Percentiles rank a stretch among this genome's conserved stretches.
These are phyloP conservation scores for Syncephalastrum monosporum DNA, from an alignment of 371 early-diverging fungal genomes.

Conservation along the genomic window DNA sequence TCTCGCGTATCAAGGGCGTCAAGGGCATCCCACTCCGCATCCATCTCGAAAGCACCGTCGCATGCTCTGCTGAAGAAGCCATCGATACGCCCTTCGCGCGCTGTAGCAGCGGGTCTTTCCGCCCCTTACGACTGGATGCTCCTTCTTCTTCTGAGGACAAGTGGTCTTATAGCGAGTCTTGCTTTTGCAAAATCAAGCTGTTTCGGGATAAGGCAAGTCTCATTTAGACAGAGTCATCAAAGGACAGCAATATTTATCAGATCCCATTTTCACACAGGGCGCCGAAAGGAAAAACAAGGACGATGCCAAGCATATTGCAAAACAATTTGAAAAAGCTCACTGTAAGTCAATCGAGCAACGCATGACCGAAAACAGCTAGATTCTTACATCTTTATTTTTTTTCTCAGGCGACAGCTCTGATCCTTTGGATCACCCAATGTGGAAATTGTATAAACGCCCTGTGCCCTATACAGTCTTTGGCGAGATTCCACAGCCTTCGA, in stretches of 20 bases:
- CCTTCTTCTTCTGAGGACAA: not conserved
- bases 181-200: slow-evolving; percentile 57
- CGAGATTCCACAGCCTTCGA: slow-evolving; percentile 20
- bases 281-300: slow-evolving; percentile 72
- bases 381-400: not conserved
- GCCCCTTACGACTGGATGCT: no score
- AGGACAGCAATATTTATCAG: no score
- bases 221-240: no score
- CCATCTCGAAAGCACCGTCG: slow-evolving; percentile 44
- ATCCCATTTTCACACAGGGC: slow-evolving; percentile 28
- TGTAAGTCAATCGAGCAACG: slow-evolving; percentile 4
- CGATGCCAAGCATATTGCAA: slow-evolving; percentile 60
- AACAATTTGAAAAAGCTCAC: slow-evolving; percentile 11
- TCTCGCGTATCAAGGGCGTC: slow-evolving; percentile 71
- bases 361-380: slow-evolving; percentile 1
- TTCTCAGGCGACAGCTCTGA: slow-evolving; percentile 15
- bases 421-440: slow-evolving; percentile 19
- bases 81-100: slow-evolving; percentile 36
- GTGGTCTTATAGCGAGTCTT: not conserved
- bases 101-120: no score
- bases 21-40: slow-evolving; percentile 71
- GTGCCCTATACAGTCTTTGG: slow-evolving; percentile 32
- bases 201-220: slow-evolving; percentile 63
- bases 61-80: slow-evolving; percentile 5
- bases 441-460: slow-evolving; percentile 36